Conservation (phyloP, 2,329 filamentous ascomycete genomes). For the Monilinia fructigena region DNA sequence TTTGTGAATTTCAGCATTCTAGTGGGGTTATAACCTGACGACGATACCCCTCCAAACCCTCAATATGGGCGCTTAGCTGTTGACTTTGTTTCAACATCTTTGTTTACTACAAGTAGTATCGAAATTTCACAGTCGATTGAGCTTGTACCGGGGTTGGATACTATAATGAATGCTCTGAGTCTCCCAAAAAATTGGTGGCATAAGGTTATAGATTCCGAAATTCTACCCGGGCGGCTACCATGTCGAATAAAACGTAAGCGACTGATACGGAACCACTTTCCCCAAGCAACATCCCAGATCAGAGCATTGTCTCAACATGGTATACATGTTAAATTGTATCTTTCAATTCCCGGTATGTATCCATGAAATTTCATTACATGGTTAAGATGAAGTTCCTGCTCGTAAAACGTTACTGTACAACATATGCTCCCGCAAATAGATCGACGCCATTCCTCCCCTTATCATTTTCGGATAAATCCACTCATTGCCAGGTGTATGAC, state of each 20-base stretch:
- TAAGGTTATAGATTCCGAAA: neutral
- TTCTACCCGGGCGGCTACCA: conserved; percentile 11
- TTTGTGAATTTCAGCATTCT: neutral
- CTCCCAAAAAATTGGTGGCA: neutral
- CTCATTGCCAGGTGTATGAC: too few species aligned
- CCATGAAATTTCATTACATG: too few species aligned
- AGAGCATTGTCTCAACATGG: neutral
- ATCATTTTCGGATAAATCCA: neutral
- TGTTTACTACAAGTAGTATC: too few species aligned
- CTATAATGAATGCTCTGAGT: too few species aligned
- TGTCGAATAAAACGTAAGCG: neutral
- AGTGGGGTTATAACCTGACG: neutral
- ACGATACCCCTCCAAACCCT: neutral
- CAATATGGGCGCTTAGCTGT: conserved; percentile 2
- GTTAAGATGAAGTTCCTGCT: neutral
- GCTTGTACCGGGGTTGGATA: neutral
- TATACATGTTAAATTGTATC: neutral
- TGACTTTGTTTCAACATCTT: neutral
- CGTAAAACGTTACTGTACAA: neutral
- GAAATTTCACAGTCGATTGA: neutral
- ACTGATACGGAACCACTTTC: conserved; percentile 2
- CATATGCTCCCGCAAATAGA: neutral
- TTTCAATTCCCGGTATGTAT: neutral
- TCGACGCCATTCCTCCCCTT: neutral
- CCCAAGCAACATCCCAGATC: conserved; percentile 1